Evolutionary conservation across 768 basidiomycete genomes (phyloP), one percentile per base, ranked within the genome.

Genomic region (Suillus brevipes): DNA sequence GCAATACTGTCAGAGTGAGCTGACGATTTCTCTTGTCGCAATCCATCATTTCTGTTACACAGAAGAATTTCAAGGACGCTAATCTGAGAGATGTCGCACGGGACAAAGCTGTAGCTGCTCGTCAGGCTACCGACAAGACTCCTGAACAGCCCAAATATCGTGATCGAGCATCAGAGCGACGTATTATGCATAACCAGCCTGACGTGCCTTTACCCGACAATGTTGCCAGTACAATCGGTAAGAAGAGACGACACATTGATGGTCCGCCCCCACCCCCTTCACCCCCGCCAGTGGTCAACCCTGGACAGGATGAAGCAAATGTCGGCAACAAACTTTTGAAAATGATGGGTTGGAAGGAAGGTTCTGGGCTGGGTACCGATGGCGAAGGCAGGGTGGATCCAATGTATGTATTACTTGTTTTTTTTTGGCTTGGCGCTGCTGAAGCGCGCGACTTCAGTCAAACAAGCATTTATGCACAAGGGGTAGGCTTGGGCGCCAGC

Each of bases 281-380:
- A 0, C 86, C 90, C 1, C 86, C 87, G 10, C 83, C 86, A 6
- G 81, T 87, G 3, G 70, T 89, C 4, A 87, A 89, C 69, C 92
- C 89, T 6, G 92, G 87, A 6, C 81, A 92, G 73, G 95, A 98
- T 70, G 87, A 89, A 59, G 88, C 71, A 49, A 99, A 99, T 70
- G 85, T 94, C 13, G 97, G 97, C 7, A 96, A 96, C 73, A 95
- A 94, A 72, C 75, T 99, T 64, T 76, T 99, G 67, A 94, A 94
- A 76, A 96, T 97, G 87, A 98, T 99, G 96, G 97, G 97, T 1
- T 99, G 96, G 96, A 92, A 84, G 67, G 91, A 91, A 71, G 96
- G 96, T 7, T 88, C 85, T 18, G 96, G 97, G 1, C 78, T 99
- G 47, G 97, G 97, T 1, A 84, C 87, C 8, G 83, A 84, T 56